Base-by-base conservation (phyloP, 495 filamentous ascomycete genomes). In the Neurospora intermedia region DNA sequence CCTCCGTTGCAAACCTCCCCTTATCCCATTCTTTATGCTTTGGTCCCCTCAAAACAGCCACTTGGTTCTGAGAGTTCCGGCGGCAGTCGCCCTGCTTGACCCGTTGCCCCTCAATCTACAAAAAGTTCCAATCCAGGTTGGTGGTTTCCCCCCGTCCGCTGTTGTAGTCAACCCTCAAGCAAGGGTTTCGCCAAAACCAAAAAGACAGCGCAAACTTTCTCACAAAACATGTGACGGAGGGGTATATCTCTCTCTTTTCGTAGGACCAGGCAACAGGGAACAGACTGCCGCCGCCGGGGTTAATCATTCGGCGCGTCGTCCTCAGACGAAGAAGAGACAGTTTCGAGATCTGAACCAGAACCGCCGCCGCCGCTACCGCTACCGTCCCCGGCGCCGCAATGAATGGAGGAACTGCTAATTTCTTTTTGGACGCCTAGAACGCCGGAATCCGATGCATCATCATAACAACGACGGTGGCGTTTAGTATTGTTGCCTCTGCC, bases 241-340 rank as follows among this genome's bases (percentile, higher is more conserved):
- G 41, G 69, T 11, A 46, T 43, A 69, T 38, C 15, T 62, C 43
- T 70, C 23, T 6, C 40, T 75, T 73, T 77, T 72, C 70, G 78
- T 81, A 86, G 84, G 85, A 86, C 84, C 84, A 87, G 86, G 78
- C 81, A 85, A 84, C 82, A 86, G 84, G 84, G 84, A 81, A 80
- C 84, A 82, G 81, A 84, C 82, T 82, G 82, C 77, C 83, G 84
- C 83, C 81, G 77, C 80, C 77, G 45, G 69, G 69, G 79, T 79
- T 80, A 85, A 54, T 77, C 77, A 74, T 82, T 83, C 66, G 83
- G 81, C 69, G 85, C 85, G 69, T 85, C 83, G 69, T 82, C 81
- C 48, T 85, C 82, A 27, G 81, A 80, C 62, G 77, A 54, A 23
- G 48, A 46, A 46, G 43, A 46, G 43, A 18, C 43, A 46, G 43